A percentile compares a stretch with the other conserved stretches of the same genome.
These are phyloP conservation scores for Cyberlindnera maritima DNA, from an alignment of 805 yeast species.

Conservation along the genomic window DNA sequence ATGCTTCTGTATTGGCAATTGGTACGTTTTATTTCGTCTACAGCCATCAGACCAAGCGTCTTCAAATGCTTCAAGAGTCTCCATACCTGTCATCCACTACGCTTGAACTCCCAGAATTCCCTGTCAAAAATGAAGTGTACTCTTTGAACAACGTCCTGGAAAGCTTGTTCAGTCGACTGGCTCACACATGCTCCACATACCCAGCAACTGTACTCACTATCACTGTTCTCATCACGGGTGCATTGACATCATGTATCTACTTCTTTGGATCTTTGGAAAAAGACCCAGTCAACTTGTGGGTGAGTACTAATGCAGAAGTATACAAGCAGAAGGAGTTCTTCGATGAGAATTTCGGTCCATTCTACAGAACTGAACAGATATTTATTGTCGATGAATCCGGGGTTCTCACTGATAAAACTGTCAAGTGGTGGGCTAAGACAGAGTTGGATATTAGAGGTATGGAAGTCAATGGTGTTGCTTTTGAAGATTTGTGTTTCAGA, in stretches of 20 bases:
- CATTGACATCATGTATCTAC: constrained; percentile 51
- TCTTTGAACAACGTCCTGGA: constrained; percentile 48
- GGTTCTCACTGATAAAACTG: constrained; percentile 63
- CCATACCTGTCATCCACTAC: constrained; percentile 33
- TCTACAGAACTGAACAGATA: constrained; percentile 84
- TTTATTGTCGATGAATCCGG: constrained; percentile 70
- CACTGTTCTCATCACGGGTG: constrained; percentile 37
- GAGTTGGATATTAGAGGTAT: constrained; percentile 51
- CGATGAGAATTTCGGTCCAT: constrained; percentile 86
- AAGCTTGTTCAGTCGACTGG: constrained; percentile 46
- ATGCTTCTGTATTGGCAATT: constrained; percentile 33
- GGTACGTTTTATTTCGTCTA: constrained; percentile 26
- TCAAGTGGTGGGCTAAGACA: constrained; percentile 87
- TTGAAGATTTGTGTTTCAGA: constrained; percentile 75
- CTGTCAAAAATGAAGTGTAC: constrained; percentile 36
- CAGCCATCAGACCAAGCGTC: constrained; percentile 21
- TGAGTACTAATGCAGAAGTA: constrained; percentile 71
- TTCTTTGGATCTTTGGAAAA: constrained; percentile 61
- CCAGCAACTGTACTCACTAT: constrained; percentile 54
- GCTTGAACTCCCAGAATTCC: constrained; percentile 17
- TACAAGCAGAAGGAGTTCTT: constrained; percentile 63
- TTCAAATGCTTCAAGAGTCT: constrained; percentile 42
- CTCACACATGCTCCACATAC: constrained; percentile 55
- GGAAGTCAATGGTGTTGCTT: constrained; percentile 33
- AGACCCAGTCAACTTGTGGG: constrained; percentile 87